Evolutionary conservation across 371 early-diverging fungal genomes (phyloP).

Genomic region (Mucor mucedo): DNA sequence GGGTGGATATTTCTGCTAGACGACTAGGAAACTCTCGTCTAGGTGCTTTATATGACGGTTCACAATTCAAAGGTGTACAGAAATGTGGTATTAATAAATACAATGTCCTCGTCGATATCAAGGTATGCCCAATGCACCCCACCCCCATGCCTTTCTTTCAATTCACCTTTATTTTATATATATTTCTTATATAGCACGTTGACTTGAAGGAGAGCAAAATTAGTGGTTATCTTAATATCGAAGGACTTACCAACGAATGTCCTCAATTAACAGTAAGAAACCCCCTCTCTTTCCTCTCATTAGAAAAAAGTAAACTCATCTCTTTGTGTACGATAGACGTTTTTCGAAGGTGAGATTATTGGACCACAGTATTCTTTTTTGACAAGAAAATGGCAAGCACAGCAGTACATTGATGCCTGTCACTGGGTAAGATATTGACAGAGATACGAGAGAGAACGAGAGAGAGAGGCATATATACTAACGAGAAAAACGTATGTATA

Average conservation of each 20-base stretch:
- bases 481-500: slow-evolving; percentile 12
- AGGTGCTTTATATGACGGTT: slow-evolving; percentile 69
- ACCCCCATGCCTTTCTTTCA: neutral
- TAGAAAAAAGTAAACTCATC: neutral
- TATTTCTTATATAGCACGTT: slow-evolving; percentile 63
- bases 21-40: slow-evolving; percentile 35
- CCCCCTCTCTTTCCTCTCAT: neutral
- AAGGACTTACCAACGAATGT: slow-evolving; percentile 80
- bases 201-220: slow-evolving; percentile 72
- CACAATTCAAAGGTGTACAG: slow-evolving; percentile 74
- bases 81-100: slow-evolving; percentile 70
- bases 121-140: slow-evolving; percentile 54
- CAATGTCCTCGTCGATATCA: slow-evolving; percentile 76
- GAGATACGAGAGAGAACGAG: too few species aligned
- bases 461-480: too few species aligned
- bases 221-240: slow-evolving; percentile 83
- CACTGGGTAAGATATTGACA: slow-evolving; percentile 73
- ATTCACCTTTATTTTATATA: too few species aligned
- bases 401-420: slow-evolving; percentile 70
- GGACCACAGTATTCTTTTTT: slow-evolving; percentile 79
- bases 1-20: slow-evolving; percentile 48
- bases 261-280: slow-evolving; percentile 47
- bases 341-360: slow-evolving; percentile 86
- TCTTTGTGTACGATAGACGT: slow-evolving; percentile 53
- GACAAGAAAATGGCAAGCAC: slow-evolving; percentile 89